These are phyloP conservation scores for Amanita muscaria DNA, from an alignment of 768 basidiomycete genomes.

Conservation along the genomic window DNA sequence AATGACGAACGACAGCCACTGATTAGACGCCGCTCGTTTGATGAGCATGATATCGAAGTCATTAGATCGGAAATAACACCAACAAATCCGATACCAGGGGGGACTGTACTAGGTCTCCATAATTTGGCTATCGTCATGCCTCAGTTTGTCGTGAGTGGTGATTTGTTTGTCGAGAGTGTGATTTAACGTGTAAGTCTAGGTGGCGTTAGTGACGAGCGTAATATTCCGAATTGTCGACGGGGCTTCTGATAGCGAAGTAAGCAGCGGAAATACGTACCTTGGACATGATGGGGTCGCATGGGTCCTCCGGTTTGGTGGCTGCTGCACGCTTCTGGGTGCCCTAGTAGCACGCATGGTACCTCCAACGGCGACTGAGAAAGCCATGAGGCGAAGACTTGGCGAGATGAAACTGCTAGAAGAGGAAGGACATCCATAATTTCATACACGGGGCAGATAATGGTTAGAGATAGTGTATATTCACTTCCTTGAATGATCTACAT, in stretches of 20 bases:
- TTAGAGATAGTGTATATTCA: constrained; percentile 5
- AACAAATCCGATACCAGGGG: constrained; percentile 59
- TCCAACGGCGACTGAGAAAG: constrained; percentile 84
- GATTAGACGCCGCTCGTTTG: constrained; percentile 47
- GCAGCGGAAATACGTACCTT: constrained; percentile 48
- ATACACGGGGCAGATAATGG: constrained; percentile 5
- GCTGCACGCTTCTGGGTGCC: constrained; percentile 81
- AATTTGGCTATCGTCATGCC: constrained; percentile 94
- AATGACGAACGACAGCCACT: constrained; percentile 49
- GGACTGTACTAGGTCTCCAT: constrained; percentile 90
- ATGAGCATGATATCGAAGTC: constrained; percentile 28
- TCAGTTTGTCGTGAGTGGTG: constrained; percentile 73
- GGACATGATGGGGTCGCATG: constrained; percentile 90
- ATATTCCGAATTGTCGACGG: constrained; percentile 83
- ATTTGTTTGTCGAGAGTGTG: constrained; percentile 3
- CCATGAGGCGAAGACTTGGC: constrained; percentile 74
- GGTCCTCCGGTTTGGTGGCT: constrained; percentile 88
- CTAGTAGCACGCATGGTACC: constrained; percentile 73
- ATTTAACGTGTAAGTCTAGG: constrained; percentile 33
- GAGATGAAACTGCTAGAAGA: constrained; percentile 71
- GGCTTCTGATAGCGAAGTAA: constrained; percentile 30
- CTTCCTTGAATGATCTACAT: constrained; percentile 6
- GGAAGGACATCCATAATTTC: constrained; percentile 25
- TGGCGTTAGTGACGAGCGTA: constrained; percentile 74
- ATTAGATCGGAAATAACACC: constrained; percentile 29